phyloP scores from a whole-genome alignment of 352 stramenopile species.

The Globisporangium megalacanthum region DNA sequence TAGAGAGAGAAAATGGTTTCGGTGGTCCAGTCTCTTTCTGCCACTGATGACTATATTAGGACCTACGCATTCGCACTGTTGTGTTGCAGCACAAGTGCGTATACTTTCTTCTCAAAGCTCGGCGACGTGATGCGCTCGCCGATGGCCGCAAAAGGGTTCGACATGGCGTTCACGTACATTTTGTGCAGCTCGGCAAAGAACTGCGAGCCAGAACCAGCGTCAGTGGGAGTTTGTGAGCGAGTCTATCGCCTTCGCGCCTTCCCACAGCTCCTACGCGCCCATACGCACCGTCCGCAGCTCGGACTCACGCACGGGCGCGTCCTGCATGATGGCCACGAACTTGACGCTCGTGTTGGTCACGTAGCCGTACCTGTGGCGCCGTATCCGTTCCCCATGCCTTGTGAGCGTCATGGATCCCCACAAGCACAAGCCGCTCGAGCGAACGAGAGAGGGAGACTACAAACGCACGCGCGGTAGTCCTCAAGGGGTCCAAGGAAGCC shows the following conservation, averaged over 20 bases:
- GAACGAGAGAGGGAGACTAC: too few species aligned
- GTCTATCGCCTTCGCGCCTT: neutral
- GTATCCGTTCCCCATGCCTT: neutral
- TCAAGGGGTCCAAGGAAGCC: conserved; percentile 81
- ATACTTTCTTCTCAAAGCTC: conserved; percentile 77
- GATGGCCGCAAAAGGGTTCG: conserved; percentile 79
- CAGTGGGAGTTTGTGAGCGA: neutral
- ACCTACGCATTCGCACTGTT: conserved; percentile 28
- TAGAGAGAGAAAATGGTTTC: conserved; percentile 17
- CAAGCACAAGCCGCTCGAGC: neutral
- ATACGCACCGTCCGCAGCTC: conserved; percentile 63
- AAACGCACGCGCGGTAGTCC: conserved; percentile 70
- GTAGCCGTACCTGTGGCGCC: conserved; percentile 52
- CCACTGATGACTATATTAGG: too few species aligned
- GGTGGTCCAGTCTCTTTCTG: too few species aligned
- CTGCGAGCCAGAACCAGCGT: conserved; percentile 16
- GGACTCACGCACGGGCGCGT: conserved; percentile 66
- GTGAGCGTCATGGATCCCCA: neutral
- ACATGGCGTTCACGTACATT: conserved; percentile 84
- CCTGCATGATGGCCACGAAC: conserved; percentile 73
- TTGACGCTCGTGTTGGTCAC: conserved; percentile 86
- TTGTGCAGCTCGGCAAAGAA: conserved; percentile 83
- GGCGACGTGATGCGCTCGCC: conserved; percentile 77
- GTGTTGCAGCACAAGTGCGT: conserved; percentile 69
- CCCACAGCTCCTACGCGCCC: neutral